These are phyloP conservation scores for Metrosideros polymorpha DNA, from an alignment of 441 rosid species.

Conservation along the genomic window DNA sequence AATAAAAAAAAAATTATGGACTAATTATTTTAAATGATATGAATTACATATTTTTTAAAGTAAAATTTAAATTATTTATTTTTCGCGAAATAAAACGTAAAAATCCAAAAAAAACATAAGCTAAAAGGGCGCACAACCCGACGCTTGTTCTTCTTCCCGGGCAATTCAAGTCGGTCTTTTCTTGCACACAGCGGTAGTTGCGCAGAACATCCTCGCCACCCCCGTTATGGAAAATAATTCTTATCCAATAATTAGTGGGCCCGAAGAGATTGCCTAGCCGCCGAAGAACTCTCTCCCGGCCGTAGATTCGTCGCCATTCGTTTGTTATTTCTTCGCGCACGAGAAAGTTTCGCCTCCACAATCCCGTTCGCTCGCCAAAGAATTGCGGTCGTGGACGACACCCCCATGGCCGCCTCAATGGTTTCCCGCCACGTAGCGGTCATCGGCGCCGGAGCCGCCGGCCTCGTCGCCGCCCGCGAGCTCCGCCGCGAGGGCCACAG, in stretches of 20 bases:
- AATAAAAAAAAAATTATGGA: no score
- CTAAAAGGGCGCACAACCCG: background rate
- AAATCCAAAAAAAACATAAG: no score
- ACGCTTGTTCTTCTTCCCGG: background rate
- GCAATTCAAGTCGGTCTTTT: background rate
- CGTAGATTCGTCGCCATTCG: background rate
- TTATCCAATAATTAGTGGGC: background rate
- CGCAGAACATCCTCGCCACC: background rate
- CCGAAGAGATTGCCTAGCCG: background rate
- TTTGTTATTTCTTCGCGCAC: background rate
- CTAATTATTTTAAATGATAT: no score
- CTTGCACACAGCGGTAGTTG: background rate
- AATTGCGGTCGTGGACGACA: no score
- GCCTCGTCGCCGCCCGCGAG: conserved; percentile 55
- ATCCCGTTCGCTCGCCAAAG: background rate
- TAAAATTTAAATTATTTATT: no score
- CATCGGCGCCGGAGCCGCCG: conserved; percentile 76
- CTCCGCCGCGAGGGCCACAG: conserved; percentile 42
- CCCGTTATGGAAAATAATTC: background rate
- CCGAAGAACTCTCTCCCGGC: background rate
- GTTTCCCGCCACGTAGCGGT: conserved; percentile 47
- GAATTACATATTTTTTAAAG: no score
- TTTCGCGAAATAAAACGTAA: no score
- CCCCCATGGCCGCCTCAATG: background rate
- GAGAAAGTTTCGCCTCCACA: background rate